Conservation (phyloP, 768 basidiomycete genomes). For the Pisolithus tinctorius region DNA sequence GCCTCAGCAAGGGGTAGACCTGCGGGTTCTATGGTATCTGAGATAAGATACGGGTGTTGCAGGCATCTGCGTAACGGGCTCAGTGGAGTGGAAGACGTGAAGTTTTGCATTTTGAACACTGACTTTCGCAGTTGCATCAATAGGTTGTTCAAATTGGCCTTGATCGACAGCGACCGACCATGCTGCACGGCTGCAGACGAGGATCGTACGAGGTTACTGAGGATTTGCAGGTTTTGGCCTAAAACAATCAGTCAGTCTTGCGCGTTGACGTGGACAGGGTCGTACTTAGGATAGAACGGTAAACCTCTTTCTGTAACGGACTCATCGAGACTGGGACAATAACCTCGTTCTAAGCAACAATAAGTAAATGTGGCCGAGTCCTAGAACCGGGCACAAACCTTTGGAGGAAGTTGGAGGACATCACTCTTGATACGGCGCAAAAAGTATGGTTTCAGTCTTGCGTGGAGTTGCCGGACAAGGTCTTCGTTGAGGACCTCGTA, state of each 20-base stretch:
- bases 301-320: constrained; percentile 80
- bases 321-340: constrained; percentile 89
- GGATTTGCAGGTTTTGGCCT: constrained; percentile 68
- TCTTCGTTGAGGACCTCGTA: constrained; percentile 77
- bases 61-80: constrained; percentile 49
- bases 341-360: constrained; percentile 63
- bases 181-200: constrained; percentile 24
- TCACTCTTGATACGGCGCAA: constrained; percentile 90
- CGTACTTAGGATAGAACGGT: constrained; percentile 76
- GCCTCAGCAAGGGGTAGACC: constrained; percentile 49
- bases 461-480: constrained; percentile 73
- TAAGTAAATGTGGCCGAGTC: constrained; percentile 1
- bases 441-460: constrained; percentile 80
- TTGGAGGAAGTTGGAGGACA: constrained; percentile 86
- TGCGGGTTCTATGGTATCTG: constrained; percentile 69
- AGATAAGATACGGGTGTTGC: constrained; percentile 88
- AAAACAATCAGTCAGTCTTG: constrained; percentile 3
- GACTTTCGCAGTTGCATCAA: constrained; percentile 87
- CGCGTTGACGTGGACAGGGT: constrained; percentile 11
- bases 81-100: constrained; percentile 1
- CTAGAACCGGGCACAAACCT: constrained; percentile 41
- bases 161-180: constrained; percentile 28
- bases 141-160: constrained; percentile 68
- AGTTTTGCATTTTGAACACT: constrained; percentile 17
- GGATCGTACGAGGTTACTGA: constrained; percentile 52